A percentile compares a stretch with the other conserved stretches of the same genome.
phyloP scores from a whole-genome alignment of 179 eudicot genomes.

The Pouteria campechiana region DNA sequence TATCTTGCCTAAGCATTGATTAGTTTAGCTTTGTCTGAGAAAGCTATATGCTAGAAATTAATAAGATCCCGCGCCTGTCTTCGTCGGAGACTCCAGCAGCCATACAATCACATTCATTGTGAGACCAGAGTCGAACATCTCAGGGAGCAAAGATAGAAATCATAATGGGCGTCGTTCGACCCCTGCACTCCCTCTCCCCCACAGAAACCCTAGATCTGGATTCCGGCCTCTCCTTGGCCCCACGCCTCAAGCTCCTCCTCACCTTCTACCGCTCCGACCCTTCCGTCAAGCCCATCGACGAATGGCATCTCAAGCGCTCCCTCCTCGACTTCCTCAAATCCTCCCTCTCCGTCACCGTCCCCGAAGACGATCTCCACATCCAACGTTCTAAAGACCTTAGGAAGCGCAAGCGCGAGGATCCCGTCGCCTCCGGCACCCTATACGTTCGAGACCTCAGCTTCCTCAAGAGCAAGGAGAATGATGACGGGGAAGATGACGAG shows the following conservation, averaged over 20 bases:
- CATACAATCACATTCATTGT: too few species aligned
- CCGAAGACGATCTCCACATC: constrained; percentile 39
- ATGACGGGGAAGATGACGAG: constrained; percentile 16
- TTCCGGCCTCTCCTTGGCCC: constrained; percentile 38
- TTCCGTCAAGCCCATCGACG: constrained; percentile 48
- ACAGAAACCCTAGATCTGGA: constrained; percentile 31
- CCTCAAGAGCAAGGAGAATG: neutral
- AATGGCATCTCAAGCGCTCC: constrained; percentile 67
- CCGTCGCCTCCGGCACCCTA: constrained; percentile 47
- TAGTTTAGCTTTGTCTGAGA: too few species aligned
- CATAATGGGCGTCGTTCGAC: too few species aligned
- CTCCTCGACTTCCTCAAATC: constrained; percentile 41
- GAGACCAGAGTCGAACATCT: too few species aligned
- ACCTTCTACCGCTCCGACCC: constrained; percentile 53
- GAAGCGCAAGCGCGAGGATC: constrained; percentile 61
- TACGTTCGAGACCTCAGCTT: constrained; percentile 51
- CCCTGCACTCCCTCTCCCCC: constrained; percentile 15
- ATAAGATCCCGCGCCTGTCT: too few species aligned
- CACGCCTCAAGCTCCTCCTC: constrained; percentile 51
- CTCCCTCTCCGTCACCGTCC: constrained; percentile 25
- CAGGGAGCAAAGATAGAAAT: too few species aligned
- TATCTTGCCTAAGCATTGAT: too few species aligned
- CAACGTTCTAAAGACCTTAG: constrained; percentile 42
- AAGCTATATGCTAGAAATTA: too few species aligned
- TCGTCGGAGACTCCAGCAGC: too few species aligned